Evolutionary conservation across 2,329 filamentous ascomycete genomes (phyloP).

Genomic region (Fusarium secorum): DNA sequence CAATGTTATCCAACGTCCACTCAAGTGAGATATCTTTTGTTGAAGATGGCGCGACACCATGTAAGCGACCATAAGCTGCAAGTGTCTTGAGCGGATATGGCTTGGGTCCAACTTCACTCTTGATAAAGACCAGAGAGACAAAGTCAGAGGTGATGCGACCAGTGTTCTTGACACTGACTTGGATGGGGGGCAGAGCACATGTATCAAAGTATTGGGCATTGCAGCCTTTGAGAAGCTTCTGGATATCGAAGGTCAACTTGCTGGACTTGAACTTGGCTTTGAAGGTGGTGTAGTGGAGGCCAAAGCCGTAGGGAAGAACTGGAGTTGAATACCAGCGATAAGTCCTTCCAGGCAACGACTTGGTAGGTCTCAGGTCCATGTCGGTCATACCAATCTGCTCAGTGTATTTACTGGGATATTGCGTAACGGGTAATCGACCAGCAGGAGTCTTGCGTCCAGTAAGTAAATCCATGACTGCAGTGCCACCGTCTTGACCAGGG

Average conservation of each 20-base stretch:
- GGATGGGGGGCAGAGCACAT: background rate
- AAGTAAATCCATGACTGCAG: background rate
- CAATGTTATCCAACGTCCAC: slow-evolving; percentile 11
- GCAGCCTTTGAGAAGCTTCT: background rate
- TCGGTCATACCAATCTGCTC: background rate
- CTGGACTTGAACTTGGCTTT: background rate
- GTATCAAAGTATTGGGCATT: background rate
- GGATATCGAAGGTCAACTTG: background rate
- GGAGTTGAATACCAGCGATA: slow-evolving; percentile 1
- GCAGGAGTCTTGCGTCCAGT: background rate
- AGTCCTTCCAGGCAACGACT: background rate
- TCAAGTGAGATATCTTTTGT: background rate
- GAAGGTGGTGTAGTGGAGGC: slow-evolving; percentile 1
- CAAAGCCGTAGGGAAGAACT: background rate
- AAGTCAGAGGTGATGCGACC: background rate
- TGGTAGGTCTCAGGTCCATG: background rate
- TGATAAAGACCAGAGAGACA: background rate
- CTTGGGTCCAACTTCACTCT: background rate
- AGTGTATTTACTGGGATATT: background rate
- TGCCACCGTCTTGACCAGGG: slow-evolving; percentile 2
- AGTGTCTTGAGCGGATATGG: slow-evolving; percentile 3
- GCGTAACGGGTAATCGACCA: background rate
- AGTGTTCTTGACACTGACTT: background rate
- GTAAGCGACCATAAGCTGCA: background rate
- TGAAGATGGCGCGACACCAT: background rate